Percentiles rank a stretch among this genome's conserved stretches.
Evolutionary conservation across 345 rosid genomes (phyloP).

Genomic region (Lumnitzera littorea): DNA sequence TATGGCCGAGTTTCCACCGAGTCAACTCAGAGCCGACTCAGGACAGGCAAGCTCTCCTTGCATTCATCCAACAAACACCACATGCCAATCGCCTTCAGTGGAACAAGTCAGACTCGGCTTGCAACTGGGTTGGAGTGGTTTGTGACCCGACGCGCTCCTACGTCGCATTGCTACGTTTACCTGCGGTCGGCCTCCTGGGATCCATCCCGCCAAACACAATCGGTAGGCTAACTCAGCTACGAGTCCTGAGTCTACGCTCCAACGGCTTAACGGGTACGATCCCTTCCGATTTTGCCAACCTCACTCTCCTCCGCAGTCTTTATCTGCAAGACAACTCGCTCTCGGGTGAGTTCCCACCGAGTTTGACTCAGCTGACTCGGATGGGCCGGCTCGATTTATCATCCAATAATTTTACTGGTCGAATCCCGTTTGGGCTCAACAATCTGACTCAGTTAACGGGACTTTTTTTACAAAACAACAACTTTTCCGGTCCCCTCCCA

Average conservation of each 20-base stretch:
- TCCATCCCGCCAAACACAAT: conserved; percentile 55
- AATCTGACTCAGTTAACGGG: conserved; percentile 66
- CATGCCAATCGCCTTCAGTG: conserved; percentile 77
- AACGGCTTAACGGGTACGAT: conserved; percentile 72
- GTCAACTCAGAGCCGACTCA: conserved; percentile 56
- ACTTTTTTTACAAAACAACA: conserved; percentile 50
- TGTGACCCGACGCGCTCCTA: conserved; percentile 53
- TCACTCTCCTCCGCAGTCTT: conserved; percentile 63
- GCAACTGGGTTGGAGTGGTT: conserved; percentile 76
- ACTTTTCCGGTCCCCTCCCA: conserved; percentile 65
- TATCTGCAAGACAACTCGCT: conserved; percentile 63
- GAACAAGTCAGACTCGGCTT: conserved; percentile 64
- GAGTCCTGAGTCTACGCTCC: conserved; percentile 83
- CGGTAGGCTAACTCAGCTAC: conserved; percentile 65
- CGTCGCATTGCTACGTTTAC: conserved; percentile 63
- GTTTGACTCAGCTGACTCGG: conserved; percentile 42
- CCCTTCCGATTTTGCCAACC: conserved; percentile 77
- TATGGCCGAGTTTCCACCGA: conserved; percentile 25
- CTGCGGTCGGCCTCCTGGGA: conserved; percentile 80
- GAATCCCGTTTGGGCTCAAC: conserved; percentile 69
- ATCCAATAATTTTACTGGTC: conserved; percentile 62
- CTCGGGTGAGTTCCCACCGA: conserved; percentile 57
- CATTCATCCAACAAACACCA: conserved; percentile 43
- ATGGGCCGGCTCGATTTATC: conserved; percentile 78
- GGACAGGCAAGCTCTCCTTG: conserved; percentile 80